Evolutionary conservation across 2,329 filamentous ascomycete genomes (phyloP), one percentile per base, ranked within the genome.

Genomic region (Colletotrichum tabaci): DNA sequence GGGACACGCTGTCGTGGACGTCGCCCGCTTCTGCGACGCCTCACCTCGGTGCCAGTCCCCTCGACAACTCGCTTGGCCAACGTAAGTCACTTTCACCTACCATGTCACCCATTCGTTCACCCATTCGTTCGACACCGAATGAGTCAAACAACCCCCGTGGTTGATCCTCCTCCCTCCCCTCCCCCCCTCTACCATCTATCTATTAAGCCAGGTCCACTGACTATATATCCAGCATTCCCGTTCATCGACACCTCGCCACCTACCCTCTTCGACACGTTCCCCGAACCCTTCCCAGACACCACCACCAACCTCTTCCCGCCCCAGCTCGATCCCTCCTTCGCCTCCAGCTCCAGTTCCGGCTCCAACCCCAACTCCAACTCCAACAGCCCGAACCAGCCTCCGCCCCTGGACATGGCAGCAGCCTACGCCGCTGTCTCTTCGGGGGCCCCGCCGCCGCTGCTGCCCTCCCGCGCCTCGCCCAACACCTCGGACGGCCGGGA

Each of bases 331-430:
- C 53, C 65, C 12, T 15, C 53, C 68, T 68, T 63, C 21, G 65
- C 52, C 10, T 71, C 68, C 53, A 68, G 65, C 65, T 40, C 62
- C n/a, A 60, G 44, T 13, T 70, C 66, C 46, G 65, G 57, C 10
- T 71, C 68, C 53, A 68, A 58, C 65, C 30, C 62, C n/a, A 64
- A 38, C 16, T 70, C 66, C 50, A 62, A 61, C 15, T 53, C 57
- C 56, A 73, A 72, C 65, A 73, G 72, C 52, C 68, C 70, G 16
- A 66, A 70, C 44, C 70, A 71, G 18, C 66, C 57, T 30, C 67
- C 60, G 4, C 66, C 61, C 47, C 66, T 71, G 61, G 61, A 72
- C 56, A 70, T 66, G 56, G 58, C 66, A 62, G 49, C 66, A 62
- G 49, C 44, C 2, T 62, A 46, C 44, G 23, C 62, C 23, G 21